Evolutionary conservation across 768 basidiomycete genomes (phyloP).

Genomic region (Candolleomyces efflorescens): DNA sequence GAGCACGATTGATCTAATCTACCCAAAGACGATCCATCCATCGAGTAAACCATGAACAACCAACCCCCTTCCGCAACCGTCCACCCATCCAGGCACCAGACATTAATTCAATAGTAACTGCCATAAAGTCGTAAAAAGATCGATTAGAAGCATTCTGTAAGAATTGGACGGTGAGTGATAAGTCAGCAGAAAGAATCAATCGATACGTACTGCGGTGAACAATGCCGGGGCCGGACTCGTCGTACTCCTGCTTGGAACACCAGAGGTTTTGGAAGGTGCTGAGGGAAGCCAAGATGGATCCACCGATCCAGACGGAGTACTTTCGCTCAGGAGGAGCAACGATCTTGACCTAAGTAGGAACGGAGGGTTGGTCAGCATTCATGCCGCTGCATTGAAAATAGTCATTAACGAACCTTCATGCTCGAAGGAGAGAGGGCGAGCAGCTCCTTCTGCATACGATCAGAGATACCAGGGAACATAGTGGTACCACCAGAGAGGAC

Average conservation of each 20-base stretch:
- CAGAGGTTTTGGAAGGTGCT: conserved; percentile 97
- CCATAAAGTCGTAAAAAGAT: conserved; percentile 10
- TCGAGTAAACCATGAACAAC: neutral
- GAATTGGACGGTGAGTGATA: conserved; percentile 1
- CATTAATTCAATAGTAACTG: neutral
- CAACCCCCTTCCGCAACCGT: neutral
- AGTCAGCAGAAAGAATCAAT: neutral
- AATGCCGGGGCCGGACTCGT: conserved; percentile 76
- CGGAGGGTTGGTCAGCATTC: conserved; percentile 1
- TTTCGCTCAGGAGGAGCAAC: conserved; percentile 92
- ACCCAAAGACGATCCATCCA: neutral
- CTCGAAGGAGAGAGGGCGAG: conserved; percentile 78
- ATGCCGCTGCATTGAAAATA: neutral
- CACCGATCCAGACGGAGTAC: conserved; percentile 95
- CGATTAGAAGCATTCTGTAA: conserved; percentile 30
- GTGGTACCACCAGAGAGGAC: conserved; percentile 89
- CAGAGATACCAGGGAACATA: conserved; percentile 96
- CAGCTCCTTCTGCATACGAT: conserved; percentile 95
- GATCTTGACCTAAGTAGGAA: conserved; percentile 66
- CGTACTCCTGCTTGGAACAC: conserved; percentile 92
- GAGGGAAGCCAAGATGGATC: conserved; percentile 81
- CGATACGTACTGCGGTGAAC: conserved; percentile 66
- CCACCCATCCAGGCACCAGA: neutral
- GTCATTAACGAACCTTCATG: conserved; percentile 61
- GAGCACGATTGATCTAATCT: neutral